These are phyloP conservation scores for Racocetra persica DNA, from an alignment of 371 early-diverging fungal genomes.

Conservation along the genomic window DNA sequence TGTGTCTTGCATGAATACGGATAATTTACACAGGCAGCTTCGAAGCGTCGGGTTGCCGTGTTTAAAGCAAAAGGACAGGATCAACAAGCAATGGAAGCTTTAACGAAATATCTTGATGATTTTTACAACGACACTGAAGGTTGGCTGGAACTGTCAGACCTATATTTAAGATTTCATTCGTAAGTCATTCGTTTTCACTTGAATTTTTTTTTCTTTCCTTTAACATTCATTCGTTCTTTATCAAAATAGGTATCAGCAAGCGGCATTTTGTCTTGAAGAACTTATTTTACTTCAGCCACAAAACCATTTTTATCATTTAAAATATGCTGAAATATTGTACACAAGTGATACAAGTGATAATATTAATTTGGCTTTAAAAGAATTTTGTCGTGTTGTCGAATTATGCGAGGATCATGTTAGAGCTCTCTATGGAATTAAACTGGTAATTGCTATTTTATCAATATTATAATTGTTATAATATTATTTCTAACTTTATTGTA, in stretches of 20 bases:
- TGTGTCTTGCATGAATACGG: not conserved
- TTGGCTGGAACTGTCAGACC: constrained; percentile 83
- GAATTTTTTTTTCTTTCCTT: not conserved
- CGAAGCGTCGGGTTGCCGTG: constrained; percentile 80
- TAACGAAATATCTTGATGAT: constrained; percentile 80
- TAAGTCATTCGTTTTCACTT: constrained; percentile 55
- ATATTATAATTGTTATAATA: not conserved
- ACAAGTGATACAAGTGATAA: constrained; percentile 71
- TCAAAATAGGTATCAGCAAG: constrained; percentile 69
- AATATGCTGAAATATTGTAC: constrained; percentile 85
- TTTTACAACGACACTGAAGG: constrained; percentile 86
- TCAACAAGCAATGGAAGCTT: constrained; percentile 75
- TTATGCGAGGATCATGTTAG: constrained; percentile 37
- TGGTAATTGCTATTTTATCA: constrained; percentile 29
- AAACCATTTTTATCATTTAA: constrained; percentile 83
- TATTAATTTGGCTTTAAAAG: constrained; percentile 69
- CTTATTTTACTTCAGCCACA: constrained; percentile 81
- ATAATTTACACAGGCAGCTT: constrained; percentile 56
- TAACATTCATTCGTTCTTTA: not conserved
- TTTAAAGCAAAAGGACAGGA: constrained; percentile 68
- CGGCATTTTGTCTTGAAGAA: constrained; percentile 91
- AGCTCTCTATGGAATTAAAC: constrained; percentile 45
- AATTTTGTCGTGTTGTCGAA: constrained; percentile 56
- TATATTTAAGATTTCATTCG: constrained; percentile 73
- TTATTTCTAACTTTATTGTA: not conserved